These are phyloP conservation scores for Stephanodiscus minutulus DNA, from an alignment of 108 stramenopile genomes.

Conservation along the genomic window DNA sequence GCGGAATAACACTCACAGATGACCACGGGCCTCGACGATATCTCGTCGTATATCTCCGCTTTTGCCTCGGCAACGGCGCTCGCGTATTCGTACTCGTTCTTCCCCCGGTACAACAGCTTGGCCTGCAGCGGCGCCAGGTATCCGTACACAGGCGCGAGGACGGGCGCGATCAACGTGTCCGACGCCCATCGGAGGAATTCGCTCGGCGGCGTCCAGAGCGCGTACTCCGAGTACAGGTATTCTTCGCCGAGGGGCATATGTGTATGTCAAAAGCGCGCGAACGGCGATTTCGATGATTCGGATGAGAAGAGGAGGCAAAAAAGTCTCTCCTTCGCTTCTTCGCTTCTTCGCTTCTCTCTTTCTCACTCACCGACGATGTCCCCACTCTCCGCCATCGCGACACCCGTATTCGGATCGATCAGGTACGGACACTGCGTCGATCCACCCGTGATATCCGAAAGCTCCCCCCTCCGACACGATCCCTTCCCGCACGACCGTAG, in stretches of 20 bases:
- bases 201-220: constrained; percentile 64
- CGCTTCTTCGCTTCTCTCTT: too few relatives aligned
- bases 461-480: constrained; percentile 73
- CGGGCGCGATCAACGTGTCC: constrained; percentile 42
- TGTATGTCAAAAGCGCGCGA: too few relatives aligned
- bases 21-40: constrained; percentile 53
- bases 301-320: too few relatives aligned
- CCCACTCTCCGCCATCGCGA: constrained; percentile 69
- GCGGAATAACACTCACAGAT: constrained; percentile 43
- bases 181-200: constrained; percentile 60
- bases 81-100: constrained; percentile 38
- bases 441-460: constrained; percentile 70
- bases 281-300: too few relatives aligned
- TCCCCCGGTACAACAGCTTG: constrained; percentile 24
- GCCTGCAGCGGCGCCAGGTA: constrained; percentile 63
- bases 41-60: constrained; percentile 52
- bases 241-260: too few relatives aligned
- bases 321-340: too few relatives aligned
- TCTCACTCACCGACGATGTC: constrained; percentile 65
- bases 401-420: constrained; percentile 86
- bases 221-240: constrained; percentile 84
- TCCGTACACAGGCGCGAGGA: constrained; percentile 52
- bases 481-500: constrained; percentile 74
- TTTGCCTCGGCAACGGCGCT: constrained; percentile 52
- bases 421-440: constrained; percentile 86